phyloP scores from a whole-genome alignment of 225 moss, liverwort and hornwort genomes.

The Bryoerythrophyllum caledonicum region DNA sequence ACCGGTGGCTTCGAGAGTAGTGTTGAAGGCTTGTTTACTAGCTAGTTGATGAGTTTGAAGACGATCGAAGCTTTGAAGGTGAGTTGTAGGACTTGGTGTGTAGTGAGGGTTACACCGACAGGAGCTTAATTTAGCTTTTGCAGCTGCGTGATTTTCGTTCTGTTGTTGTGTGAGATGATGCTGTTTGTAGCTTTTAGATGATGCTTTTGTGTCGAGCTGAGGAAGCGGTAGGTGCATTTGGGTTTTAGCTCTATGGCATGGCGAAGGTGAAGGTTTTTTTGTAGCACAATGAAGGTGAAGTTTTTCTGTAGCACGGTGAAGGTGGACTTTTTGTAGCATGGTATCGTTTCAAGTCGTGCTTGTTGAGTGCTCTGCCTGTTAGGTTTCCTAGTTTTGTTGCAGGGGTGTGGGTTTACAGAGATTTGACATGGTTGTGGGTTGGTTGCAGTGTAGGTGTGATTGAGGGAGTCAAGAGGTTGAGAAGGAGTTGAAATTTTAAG shows the following conservation, averaged over 20 bases:
- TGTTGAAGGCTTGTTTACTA: neutral
- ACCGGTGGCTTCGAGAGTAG: neutral
- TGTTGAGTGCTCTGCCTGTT: constrained; percentile 1
- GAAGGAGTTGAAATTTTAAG: neutral
- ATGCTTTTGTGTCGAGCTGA: neutral
- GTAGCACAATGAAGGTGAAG: too few species aligned
- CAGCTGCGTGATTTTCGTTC: neutral
- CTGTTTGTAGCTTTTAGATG: neutral
- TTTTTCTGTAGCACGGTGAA: too few species aligned
- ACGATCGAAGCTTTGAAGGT: constrained; percentile 12
- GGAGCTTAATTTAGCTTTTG: constrained; percentile 37
- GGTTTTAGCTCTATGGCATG: neutral
- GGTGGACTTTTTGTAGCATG: neutral
- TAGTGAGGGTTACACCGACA: neutral
- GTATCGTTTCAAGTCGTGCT: neutral
- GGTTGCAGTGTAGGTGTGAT: constrained; percentile 21
- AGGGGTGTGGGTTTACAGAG: neutral
- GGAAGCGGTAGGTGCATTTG: neutral
- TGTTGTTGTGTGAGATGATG: neutral
- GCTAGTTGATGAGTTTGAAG: neutral
- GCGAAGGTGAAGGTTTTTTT: too few species aligned
- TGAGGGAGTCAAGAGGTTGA: neutral
- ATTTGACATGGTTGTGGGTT: constrained; percentile 2
- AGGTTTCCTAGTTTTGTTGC: neutral
- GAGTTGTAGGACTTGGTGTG: neutral